phyloP scores from a whole-genome alignment of 495 filamentous ascomycete genomes.

The Staphylotrichum tortipilum region DNA sequence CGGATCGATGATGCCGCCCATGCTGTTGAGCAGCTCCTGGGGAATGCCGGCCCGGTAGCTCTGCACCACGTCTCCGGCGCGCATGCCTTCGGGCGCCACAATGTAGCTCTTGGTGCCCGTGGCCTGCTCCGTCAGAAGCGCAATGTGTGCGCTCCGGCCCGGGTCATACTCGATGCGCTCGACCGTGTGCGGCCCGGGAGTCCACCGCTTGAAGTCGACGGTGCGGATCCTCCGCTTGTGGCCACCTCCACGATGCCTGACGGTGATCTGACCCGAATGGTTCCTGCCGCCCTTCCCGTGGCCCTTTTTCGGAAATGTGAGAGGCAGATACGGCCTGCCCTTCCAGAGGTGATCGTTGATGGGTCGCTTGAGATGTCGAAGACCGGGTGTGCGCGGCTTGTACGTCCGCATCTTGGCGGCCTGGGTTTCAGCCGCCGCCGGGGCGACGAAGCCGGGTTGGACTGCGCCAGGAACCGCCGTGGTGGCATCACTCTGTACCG shows the following conservation, averaged over 20 bases:
- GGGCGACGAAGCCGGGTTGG: conserved; percentile 2
- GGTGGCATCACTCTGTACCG: conserved; percentile 3
- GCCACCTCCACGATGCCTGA: conserved; percentile 86
- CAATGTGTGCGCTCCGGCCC: conserved; percentile 86
- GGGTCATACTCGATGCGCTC: conserved; percentile 96
- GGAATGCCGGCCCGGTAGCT: conserved; percentile 87
- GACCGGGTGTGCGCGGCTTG: conserved; percentile 87
- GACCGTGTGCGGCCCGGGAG: conserved; percentile 71
- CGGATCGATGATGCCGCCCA: conserved; percentile 86
- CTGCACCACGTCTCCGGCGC: conserved; percentile 82
- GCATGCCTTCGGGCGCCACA: conserved; percentile 83
- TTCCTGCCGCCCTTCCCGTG: conserved; percentile 89
- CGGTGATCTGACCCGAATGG: conserved; percentile 71
- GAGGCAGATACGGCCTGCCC: conserved; percentile 68
- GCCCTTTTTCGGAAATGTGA: conserved; percentile 87
- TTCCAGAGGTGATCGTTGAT: conserved; percentile 97
- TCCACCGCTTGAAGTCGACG: conserved; percentile 73
- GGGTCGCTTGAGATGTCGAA: conserved; percentile 81
- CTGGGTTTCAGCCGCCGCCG: conserved; percentile 24
- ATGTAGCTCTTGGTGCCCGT: conserved; percentile 74
- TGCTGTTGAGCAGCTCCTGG: conserved; percentile 68
- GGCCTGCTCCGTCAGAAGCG: conserved; percentile 64
- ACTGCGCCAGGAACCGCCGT: neutral
- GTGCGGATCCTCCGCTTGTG: conserved; percentile 83
- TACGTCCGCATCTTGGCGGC: conserved; percentile 64